phyloP scores from a whole-genome alignment of 768 basidiomycete genomes.

The Trametes sanguinea region DNA sequence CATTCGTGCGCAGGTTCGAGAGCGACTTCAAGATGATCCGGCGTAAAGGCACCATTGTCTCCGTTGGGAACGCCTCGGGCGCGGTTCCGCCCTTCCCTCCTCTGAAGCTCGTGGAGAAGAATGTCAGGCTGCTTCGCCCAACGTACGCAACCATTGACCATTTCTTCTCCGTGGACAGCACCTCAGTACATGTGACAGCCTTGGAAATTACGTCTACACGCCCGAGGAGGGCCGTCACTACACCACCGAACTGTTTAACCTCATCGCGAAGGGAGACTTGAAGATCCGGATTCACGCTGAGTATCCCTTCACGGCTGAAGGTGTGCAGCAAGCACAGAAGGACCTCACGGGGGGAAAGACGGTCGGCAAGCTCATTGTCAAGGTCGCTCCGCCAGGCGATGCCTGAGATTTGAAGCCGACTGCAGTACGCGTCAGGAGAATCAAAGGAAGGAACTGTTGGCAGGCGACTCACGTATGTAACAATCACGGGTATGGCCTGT shows the following conservation, averaged over 20 bases:
- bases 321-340: slow-evolving; percentile 70
- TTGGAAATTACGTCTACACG: slow-evolving; percentile 73
- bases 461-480: no score
- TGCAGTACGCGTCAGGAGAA: no score
- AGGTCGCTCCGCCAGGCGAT: slow-evolving; percentile 42
- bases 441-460: no score
- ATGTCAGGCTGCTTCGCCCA: slow-evolving; percentile 77
- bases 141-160: slow-evolving; percentile 42
- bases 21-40: slow-evolving; percentile 78
- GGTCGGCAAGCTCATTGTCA: slow-evolving; percentile 84
- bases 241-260: slow-evolving; percentile 59
- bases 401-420: no score
- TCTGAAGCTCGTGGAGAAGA: slow-evolving; percentile 76
- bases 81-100: slow-evolving; percentile 75
- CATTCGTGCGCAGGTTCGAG: slow-evolving; percentile 54
- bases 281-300: slow-evolving; percentile 72
- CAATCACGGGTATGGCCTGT: no score
- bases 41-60: slow-evolving; percentile 88
- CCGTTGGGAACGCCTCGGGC: slow-evolving; percentile 91
- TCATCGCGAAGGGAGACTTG: slow-evolving; percentile 59
- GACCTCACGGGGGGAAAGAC: slow-evolving; percentile 78
- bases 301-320: slow-evolving; percentile 84
- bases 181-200: slow-evolving; percentile 40
- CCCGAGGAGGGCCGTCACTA: slow-evolving; percentile 74
- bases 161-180: background rate